Percentiles rank a stretch among this genome's conserved stretches.
Evolutionary conservation across 805 yeast species (phyloP).

Genomic region (Saccharomycopsis lassenensis): DNA sequence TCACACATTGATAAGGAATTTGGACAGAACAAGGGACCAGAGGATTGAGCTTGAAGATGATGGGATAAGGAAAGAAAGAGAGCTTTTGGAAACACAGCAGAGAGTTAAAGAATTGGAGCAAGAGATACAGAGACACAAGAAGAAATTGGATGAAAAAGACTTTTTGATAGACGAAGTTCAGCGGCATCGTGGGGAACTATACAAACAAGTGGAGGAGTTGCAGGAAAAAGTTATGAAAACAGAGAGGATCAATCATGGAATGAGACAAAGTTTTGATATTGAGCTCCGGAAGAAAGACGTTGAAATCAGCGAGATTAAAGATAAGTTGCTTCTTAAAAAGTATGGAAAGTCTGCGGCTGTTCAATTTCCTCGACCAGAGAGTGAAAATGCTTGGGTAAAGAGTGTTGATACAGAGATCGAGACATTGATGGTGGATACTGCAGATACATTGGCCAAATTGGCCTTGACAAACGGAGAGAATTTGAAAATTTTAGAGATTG

Average conservation of each 20-base stretch:
- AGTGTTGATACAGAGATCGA: constrained; percentile 12
- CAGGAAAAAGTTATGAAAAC: neutral
- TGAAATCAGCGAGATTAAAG: constrained; percentile 12
- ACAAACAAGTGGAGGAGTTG: neutral
- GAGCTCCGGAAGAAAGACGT: constrained; percentile 15
- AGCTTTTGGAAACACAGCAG: neutral
- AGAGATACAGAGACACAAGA: neutral
- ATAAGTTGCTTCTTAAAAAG: constrained; percentile 10
- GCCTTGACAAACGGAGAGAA: constrained; percentile 8
- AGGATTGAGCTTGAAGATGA: constrained; percentile 2
- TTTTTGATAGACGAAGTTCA: neutral
- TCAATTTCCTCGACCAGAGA: no score
- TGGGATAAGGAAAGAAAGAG: constrained; percentile 4
- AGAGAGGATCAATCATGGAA: constrained; percentile 1
- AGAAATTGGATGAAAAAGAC: neutral
- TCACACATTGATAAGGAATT: constrained; percentile 9
- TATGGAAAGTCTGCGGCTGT: neutral
- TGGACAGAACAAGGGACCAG: constrained; percentile 9
- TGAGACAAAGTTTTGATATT: constrained; percentile 4
- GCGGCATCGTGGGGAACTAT: neutral
- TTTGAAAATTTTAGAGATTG: constrained; percentile 1
- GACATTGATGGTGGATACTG: constrained; percentile 14
- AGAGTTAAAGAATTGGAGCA: neutral
- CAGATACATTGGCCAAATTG: constrained; percentile 13
- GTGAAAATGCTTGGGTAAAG: neutral